A percentile compares a stretch with the other conserved stretches of the same genome.
These are phyloP conservation scores for Citrullus colocynthis DNA, from an alignment of 306 rosid species.

Conservation along the genomic window DNA sequence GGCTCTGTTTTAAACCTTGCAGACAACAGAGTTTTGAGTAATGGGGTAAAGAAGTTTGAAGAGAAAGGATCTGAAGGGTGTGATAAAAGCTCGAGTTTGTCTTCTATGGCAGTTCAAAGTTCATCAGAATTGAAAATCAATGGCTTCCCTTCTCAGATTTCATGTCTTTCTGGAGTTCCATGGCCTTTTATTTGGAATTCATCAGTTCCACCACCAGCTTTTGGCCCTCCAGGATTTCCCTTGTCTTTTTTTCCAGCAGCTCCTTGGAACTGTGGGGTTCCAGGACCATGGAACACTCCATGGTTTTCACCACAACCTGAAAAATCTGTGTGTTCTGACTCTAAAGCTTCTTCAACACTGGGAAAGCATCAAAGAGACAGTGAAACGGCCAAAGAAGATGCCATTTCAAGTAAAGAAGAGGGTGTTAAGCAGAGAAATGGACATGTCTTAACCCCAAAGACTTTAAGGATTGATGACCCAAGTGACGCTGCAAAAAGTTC, in stretches of 20 bases:
- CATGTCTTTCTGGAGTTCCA: slow-evolving; percentile 34
- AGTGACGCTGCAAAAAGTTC: slow-evolving; percentile 91
- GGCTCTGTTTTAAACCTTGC: not conserved
- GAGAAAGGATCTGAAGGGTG: slow-evolving; percentile 14
- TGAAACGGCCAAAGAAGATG: not conserved
- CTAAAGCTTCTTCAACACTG: slow-evolving; percentile 18
- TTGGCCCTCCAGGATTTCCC: slow-evolving; percentile 62
- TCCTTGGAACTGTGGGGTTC: slow-evolving; percentile 32
- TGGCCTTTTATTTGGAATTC: slow-evolving; percentile 78
- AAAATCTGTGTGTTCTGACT: not conserved
- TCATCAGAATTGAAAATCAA: slow-evolving; percentile 19
- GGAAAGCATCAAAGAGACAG: slow-evolving; percentile 72
- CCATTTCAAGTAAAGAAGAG: slow-evolving; percentile 16
- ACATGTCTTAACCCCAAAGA: slow-evolving; percentile 62
- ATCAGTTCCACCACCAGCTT: slow-evolving; percentile 34
- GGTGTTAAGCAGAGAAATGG: slow-evolving; percentile 31
- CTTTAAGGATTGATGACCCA: slow-evolving; percentile 74
- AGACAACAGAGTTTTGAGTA: not conserved
- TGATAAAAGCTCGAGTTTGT: slow-evolving; percentile 31
- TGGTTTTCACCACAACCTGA: slow-evolving; percentile 42
- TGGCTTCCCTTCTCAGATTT: slow-evolving; percentile 39
- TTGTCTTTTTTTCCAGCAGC: slow-evolving; percentile 41
- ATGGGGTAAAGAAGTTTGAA: slow-evolving; percentile 7
- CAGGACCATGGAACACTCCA: slow-evolving; percentile 23
- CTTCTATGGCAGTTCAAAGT: not conserved